These are phyloP conservation scores for Fragaria nilgerrensis DNA, from an alignment of 306 rosid species.

Conservation along the genomic window DNA sequence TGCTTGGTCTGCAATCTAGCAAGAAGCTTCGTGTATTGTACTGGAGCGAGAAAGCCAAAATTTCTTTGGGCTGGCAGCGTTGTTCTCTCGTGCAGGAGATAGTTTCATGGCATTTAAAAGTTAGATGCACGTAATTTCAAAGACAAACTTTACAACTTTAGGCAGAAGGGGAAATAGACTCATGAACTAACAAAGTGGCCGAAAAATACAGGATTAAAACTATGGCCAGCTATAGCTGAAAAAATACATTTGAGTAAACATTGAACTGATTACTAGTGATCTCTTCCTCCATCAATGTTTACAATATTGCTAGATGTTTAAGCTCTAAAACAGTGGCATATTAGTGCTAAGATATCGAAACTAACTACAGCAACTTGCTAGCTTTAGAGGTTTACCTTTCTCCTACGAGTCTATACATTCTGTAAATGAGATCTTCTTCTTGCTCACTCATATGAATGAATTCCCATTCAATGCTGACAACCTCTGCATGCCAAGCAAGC, in stretches of 20 bases:
- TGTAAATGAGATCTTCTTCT: conserved; percentile 57
- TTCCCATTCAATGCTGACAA: conserved; percentile 49
- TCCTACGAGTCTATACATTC: conserved; percentile 62
- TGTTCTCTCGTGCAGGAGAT: not conserved
- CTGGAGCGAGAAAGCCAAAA: too few species aligned
- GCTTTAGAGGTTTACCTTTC: conserved; percentile 32
- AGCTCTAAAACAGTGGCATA: not conserved
- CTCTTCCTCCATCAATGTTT: not conserved
- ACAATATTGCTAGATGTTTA: not conserved
- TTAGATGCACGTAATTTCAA: too few species aligned
- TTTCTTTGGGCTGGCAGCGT: too few species aligned
- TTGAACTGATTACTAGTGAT: not conserved
- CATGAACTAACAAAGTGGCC: too few species aligned
- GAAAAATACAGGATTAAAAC: too few species aligned
- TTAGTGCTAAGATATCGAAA: not conserved
- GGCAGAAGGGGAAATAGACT: too few species aligned
- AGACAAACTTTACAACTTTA: too few species aligned
- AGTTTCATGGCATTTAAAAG: too few species aligned
- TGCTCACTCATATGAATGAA: conserved; percentile 49
- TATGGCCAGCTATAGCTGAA: too few species aligned
- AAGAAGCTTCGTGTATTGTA: not conserved
- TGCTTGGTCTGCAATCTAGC: not conserved
- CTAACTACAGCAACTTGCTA: not conserved
- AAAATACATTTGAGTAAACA: not conserved
- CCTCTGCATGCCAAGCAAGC: conserved; percentile 29